Conservation (phyloP, 257 asterid genomes). For the Linderniella brevidens region DNA sequence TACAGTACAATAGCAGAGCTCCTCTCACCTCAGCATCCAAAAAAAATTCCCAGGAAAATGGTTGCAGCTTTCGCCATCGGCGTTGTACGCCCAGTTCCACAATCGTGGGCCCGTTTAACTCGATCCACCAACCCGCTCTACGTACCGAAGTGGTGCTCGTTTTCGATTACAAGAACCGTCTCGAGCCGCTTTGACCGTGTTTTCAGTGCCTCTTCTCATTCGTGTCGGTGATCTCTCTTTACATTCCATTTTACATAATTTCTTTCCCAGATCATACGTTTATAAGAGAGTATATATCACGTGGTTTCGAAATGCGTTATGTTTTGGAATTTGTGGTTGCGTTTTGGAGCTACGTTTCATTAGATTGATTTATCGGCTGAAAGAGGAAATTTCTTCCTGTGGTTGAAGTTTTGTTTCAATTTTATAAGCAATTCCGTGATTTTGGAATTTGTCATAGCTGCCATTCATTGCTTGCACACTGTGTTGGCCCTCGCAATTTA, state of each 20-base stretch:
- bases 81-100: slow-evolving; percentile 24
- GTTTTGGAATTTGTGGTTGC: background rate
- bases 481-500: no score
- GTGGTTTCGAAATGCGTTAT: no score
- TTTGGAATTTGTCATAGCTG: no score
- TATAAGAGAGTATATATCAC: no score
- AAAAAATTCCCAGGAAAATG: slow-evolving; percentile 16
- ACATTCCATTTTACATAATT: background rate
- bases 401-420: no score
- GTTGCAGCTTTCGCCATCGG: slow-evolving; percentile 28
- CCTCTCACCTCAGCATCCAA: slow-evolving; percentile 6
- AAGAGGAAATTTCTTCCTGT: no score
- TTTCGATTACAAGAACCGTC: slow-evolving; percentile 19
- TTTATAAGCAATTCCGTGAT: no score
- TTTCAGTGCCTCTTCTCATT: slow-evolving; percentile 35
- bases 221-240: slow-evolving; percentile 25
- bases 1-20: slow-evolving; percentile 1
- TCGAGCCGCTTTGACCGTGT: slow-evolving; percentile 16
- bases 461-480: no score
- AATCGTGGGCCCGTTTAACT: slow-evolving; percentile 24
- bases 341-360: no score
- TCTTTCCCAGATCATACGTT: no score
- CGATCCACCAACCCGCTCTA: slow-evolving; percentile 23
- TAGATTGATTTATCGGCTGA: no score
- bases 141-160: slow-evolving; percentile 10